Evolutionary conservation across 179 eudicot genomes (phyloP).

Genomic region (Amaranthus tricolor): DNA sequence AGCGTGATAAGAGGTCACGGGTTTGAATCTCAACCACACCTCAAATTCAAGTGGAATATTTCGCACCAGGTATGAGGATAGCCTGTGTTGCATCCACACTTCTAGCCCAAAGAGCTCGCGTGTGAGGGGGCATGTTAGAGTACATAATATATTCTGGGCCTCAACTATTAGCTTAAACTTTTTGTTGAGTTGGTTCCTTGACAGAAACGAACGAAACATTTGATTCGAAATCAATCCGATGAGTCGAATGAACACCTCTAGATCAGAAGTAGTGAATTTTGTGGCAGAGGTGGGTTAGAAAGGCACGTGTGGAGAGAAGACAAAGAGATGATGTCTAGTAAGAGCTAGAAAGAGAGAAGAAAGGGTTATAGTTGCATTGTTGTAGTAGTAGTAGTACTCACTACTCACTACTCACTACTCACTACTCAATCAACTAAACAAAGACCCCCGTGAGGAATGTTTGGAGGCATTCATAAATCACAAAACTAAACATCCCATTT

Average conservation of each 20-base stretch:
- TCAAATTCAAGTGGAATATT: too few relatives aligned
- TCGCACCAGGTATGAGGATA: too few relatives aligned
- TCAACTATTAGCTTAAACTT: too few relatives aligned
- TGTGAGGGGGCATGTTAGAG: too few relatives aligned
- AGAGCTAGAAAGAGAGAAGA: slow-evolving; percentile 27
- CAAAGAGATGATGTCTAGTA: slow-evolving; percentile 48
- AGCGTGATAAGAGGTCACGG: too few relatives aligned
- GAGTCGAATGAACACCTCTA: background rate
- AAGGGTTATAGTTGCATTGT: slow-evolving; percentile 17
- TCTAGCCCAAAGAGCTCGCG: too few relatives aligned
- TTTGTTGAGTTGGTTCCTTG: too few relatives aligned
- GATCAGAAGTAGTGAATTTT: slow-evolving; percentile 15
- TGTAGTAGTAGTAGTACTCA: background rate
- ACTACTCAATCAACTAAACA: slow-evolving; percentile 30
- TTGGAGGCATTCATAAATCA: slow-evolving; percentile 59
- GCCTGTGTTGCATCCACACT: too few relatives aligned
- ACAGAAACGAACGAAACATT: too few relatives aligned
- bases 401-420: slow-evolving; percentile 21
- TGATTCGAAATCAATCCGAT: too few relatives aligned
- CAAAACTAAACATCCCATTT: slow-evolving; percentile 42
- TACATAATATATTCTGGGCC: too few relatives aligned
- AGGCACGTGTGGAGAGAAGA: slow-evolving; percentile 64
- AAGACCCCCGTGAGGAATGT: slow-evolving; percentile 69
- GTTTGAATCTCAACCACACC: too few relatives aligned
- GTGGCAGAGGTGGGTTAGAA: slow-evolving; percentile 32